phyloP scores from a whole-genome alignment of 2,329 filamentous ascomycete genomes.

The Pseudocercospora musae region DNA sequence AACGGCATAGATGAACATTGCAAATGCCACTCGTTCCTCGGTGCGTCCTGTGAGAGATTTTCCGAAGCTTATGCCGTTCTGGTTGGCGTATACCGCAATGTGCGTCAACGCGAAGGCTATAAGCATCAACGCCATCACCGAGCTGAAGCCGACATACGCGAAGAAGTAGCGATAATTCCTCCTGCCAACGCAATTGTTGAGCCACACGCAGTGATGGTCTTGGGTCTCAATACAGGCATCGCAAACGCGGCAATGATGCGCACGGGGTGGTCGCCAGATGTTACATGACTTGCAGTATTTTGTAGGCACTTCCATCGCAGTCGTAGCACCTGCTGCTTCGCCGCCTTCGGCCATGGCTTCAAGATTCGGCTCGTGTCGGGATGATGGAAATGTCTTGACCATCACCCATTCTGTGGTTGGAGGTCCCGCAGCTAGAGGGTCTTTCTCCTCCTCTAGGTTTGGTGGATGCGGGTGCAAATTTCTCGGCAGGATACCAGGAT shows the following conservation, averaged over 20 bases:
- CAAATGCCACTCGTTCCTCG: conserved; percentile 53
- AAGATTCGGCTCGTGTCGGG: conserved; percentile 8
- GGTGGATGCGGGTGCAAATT: conserved; percentile 89
- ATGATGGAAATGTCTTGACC: conserved; percentile 49
- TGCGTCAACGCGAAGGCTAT: conserved; percentile 77
- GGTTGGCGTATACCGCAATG: conserved; percentile 66
- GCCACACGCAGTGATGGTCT: conserved; percentile 97
- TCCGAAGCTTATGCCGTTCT: conserved; percentile 64
- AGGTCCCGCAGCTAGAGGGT: conserved; percentile 76
- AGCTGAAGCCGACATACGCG: conserved; percentile 77
- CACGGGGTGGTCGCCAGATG: conserved; percentile 92
- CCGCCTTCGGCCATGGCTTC: conserved; percentile 18
- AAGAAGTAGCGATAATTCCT: conserved; percentile 99
- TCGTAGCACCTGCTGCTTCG: conserved; percentile 41
- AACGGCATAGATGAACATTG: conserved; percentile 79
- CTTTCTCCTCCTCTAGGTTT: conserved; percentile 63
- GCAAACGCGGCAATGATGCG: conserved; percentile 93
- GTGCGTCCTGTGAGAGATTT: conserved; percentile 50
- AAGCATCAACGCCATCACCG: conserved; percentile 72
- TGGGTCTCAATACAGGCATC: conserved; percentile 97
- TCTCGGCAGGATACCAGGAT: conserved; percentile 89
- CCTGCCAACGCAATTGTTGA: conserved; percentile 96
- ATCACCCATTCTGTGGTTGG: conserved; percentile 91
- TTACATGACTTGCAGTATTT: conserved; percentile 98
- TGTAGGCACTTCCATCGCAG: conserved; percentile 95